Evolutionary conservation across 345 rosid species (phyloP), one percentile per base, ranked within the genome.

Genomic region (Gossypium longicalyx): DNA sequence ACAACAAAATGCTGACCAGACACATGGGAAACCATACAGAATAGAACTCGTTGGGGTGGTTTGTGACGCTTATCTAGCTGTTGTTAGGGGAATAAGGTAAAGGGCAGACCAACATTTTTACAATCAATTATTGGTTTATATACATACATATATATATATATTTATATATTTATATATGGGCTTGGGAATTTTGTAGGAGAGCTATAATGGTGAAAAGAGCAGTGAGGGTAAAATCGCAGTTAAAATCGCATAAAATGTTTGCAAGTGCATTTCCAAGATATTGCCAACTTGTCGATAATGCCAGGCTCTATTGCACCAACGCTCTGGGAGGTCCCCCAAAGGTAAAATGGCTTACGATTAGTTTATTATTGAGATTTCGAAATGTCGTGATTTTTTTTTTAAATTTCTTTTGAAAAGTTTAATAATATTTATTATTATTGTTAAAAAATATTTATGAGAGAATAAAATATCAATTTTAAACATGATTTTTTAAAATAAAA

Each of bases 31-130:
- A 77, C 97, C 98, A 15, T 93, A 93, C 74, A 80, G 90, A 77
- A 89, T 95, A 67, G 97, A 90, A 78, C 66, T 93, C 63, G 97
- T 88, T 5, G 98, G 98, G 22, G 99, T 95, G 7, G 89, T 91
- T 65, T 95, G 97, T 61, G 99, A 95, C 63, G 92, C 97, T 45
- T 93, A 93, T 81, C 84, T 95, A 10, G 98, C 99, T 1, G 97
- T 89, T 12, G 86, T 86, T 47, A 80, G 99, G 78, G 99, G 98
- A 80, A 89, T 93, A 78, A 86, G 97, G 98, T 92, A 85, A 12
- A 20, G 0, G 16, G 38, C 19, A 12, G 53, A 56, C 19, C 2
- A 20, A 19, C 10, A n/a, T 1, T 19, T 52, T n/a, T n/a, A n/a
- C 23, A 11, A 19, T 34, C 1, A 34, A 34, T 34, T 19, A 66